These are phyloP conservation scores for Letharia columbiana DNA, from an alignment of 495 filamentous ascomycete species.

Conservation along the genomic window DNA sequence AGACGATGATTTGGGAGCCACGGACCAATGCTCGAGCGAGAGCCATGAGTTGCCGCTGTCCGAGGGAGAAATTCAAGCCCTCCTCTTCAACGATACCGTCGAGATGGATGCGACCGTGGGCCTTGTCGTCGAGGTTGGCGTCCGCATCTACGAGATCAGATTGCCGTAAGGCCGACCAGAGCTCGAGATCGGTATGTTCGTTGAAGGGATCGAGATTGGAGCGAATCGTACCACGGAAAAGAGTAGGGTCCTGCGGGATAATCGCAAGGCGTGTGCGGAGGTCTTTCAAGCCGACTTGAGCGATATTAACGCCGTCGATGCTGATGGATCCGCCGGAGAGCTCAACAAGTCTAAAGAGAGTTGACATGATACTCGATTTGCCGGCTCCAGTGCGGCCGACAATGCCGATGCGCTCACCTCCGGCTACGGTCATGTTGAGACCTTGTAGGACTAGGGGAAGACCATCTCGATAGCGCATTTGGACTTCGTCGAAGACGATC, in stretches of 20 bases:
- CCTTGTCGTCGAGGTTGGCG: constrained; percentile 21
- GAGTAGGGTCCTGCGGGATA: constrained; percentile 92
- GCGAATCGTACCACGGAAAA: constrained; percentile 86
- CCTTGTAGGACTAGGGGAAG: constrained; percentile 79
- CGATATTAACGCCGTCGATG: constrained; percentile 87
- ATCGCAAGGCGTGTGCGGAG: constrained; percentile 84
- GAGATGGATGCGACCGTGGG: constrained; percentile 58
- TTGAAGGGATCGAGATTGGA: constrained; percentile 88
- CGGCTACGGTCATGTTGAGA: constrained; percentile 64
- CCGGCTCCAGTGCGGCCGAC: constrained; percentile 91
- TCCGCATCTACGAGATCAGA: constrained; percentile 57
- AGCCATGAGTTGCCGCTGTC: constrained; percentile 92
- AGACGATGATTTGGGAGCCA: constrained; percentile 82
- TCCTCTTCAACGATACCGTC: constrained; percentile 86
- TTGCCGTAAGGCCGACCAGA: constrained; percentile 80
- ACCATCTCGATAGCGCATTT: constrained; percentile 83
- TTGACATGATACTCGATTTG: constrained; percentile 90
- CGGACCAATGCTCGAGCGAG: constrained; percentile 83
- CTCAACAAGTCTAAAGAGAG: constrained; percentile 85
- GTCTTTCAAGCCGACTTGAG: constrained; percentile 73
- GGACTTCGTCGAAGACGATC: constrained; percentile 73
- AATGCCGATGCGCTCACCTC: constrained; percentile 86
- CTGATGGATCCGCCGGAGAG: constrained; percentile 73
- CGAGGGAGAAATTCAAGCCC: constrained; percentile 91
- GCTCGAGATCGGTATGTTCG: constrained; percentile 76